Conservation (phyloP, 768 basidiomycete species). For the Suillus alpinus region DNA sequence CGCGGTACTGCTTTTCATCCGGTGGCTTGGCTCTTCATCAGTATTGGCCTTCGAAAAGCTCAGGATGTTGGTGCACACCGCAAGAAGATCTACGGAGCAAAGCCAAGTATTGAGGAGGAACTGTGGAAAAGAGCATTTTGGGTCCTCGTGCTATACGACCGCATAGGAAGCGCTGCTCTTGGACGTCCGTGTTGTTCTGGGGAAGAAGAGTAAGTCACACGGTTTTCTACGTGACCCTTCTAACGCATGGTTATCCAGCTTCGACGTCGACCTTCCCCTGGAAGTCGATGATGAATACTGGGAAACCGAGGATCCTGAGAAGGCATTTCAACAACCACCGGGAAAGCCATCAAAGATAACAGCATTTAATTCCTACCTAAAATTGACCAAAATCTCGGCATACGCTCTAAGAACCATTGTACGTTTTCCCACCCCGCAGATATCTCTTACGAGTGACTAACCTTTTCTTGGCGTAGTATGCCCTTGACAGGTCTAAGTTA, state of each 20-base stretch:
- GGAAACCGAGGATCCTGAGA: conserved; percentile 48
- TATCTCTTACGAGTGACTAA: neutral
- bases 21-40: conserved; percentile 53
- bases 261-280: conserved; percentile 77
- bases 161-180: conserved; percentile 48
- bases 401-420: conserved; percentile 71
- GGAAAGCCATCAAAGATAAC: conserved; percentile 55
- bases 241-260: conserved; percentile 45
- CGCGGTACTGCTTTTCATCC: conserved; percentile 47
- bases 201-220: conserved; percentile 62
- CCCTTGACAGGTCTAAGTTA: conserved; percentile 62
- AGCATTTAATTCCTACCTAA: conserved; percentile 63
- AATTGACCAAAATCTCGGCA: conserved; percentile 65
- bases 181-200: conserved; percentile 56
- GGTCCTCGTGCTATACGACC: conserved; percentile 62
- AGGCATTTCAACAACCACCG: conserved; percentile 66
- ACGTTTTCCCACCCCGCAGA: conserved; percentile 21
- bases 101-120: conserved; percentile 56
- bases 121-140: conserved; percentile 81
- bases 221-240: neutral
- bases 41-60: conserved; percentile 56
- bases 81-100: conserved; percentile 49
- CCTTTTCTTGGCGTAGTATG: conserved; percentile 48
- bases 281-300: conserved; percentile 85
- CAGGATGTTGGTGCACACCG: conserved; percentile 79